Percentiles rank a stretch among this genome's conserved stretches.
phyloP scores from a whole-genome alignment of 169 alveolate genomes.

The Babesia caballi region DNA sequence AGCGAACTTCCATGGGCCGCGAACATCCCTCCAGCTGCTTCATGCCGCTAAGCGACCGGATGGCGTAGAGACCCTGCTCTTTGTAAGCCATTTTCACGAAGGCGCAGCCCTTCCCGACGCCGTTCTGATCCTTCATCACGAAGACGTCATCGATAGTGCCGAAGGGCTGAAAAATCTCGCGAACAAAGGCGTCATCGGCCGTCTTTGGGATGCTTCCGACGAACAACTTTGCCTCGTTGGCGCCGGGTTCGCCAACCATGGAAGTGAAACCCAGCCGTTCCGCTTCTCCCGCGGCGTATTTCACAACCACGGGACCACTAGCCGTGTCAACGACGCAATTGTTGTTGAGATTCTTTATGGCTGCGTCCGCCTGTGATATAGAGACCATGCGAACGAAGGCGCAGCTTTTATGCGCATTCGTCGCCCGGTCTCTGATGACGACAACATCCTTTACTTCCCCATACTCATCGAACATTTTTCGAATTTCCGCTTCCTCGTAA shows the following conservation, averaged over 20 bases:
- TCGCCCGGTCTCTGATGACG: slow-evolving; percentile 79
- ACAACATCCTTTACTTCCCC: slow-evolving; percentile 85
- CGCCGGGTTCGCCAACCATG: slow-evolving; percentile 79
- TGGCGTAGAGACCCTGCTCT: slow-evolving; percentile 88
- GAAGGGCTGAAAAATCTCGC: slow-evolving; percentile 77
- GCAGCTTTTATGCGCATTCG: slow-evolving; percentile 83
- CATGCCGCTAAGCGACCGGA: slow-evolving; percentile 75
- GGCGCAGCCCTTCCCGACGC: slow-evolving; percentile 86
- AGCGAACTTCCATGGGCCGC: slow-evolving; percentile 87
- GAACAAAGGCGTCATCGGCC: slow-evolving; percentile 79
- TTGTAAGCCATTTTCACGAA: slow-evolving; percentile 83
- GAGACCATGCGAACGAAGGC: slow-evolving; percentile 84
- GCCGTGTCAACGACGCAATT: slow-evolving; percentile 76
- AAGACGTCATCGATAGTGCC: slow-evolving; percentile 85
- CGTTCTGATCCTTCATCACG: slow-evolving; percentile 83
- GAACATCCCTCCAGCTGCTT: slow-evolving; percentile 79
- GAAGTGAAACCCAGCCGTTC: slow-evolving; percentile 83
- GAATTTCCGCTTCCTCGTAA: slow-evolving; percentile 78
- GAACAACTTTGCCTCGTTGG: slow-evolving; percentile 84
- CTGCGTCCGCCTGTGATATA: slow-evolving; percentile 87
- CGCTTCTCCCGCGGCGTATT: slow-evolving; percentile 87
- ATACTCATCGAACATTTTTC: slow-evolving; percentile 80
- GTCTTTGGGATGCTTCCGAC: slow-evolving; percentile 86
- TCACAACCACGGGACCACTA: slow-evolving; percentile 83
- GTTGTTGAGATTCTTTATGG: slow-evolving; percentile 82